Base-by-base conservation (phyloP, 441 rosid species). In the Monsonia emarginata region DNA sequence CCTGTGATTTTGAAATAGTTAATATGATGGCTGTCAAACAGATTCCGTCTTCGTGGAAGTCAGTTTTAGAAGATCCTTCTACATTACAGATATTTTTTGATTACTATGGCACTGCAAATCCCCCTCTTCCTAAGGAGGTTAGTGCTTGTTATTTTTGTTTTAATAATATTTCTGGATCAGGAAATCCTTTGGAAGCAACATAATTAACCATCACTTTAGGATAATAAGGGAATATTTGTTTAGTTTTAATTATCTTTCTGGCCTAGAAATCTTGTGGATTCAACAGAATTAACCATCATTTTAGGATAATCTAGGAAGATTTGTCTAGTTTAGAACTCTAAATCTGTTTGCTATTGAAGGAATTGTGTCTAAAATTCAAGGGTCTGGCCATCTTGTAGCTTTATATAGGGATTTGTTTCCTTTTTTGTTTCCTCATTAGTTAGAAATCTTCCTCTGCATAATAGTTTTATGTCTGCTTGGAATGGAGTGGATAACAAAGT, bases 51-150 rank as follows among this genome's bases (percentile, higher is more conserved):
- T 72, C 96, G 72, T 91, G 99, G 99, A 87, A 83, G 73, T 76
- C 94, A 34, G 84, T 91, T 78, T 72, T 95, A 71, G 99, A 95
- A 79, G 98, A 95, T 77, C 79, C 98, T 59, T 78, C 96, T 46
- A 95, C 99, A 11, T 80, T 95, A 78, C 99, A 95, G 80, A 87
- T 86, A 63, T 95, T 87, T 79, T 95, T 91, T 84, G 97, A 95
- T 77, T 95, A 91, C 75, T 95, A 95, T 83, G 84, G 85, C 60
- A 81, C 82, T 59, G 78, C 89, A 66, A 80, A 82, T 57, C 42
- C 90, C 7, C 96, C 97, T 66, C 88, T 91, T 64, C 91, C 99
- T 5, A 95, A 95, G 78, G 98, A 95, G 96, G 99, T 95, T 54
- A 66, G 80, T 68, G 25, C 32, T 26, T 46, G 25, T 32, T 25